A percentile compares a stretch with the other conserved stretches of the same genome.
These are phyloP conservation scores for Penicillium crystallinum DNA, from an alignment of 495 filamentous ascomycete genomes.

Conservation along the genomic window DNA sequence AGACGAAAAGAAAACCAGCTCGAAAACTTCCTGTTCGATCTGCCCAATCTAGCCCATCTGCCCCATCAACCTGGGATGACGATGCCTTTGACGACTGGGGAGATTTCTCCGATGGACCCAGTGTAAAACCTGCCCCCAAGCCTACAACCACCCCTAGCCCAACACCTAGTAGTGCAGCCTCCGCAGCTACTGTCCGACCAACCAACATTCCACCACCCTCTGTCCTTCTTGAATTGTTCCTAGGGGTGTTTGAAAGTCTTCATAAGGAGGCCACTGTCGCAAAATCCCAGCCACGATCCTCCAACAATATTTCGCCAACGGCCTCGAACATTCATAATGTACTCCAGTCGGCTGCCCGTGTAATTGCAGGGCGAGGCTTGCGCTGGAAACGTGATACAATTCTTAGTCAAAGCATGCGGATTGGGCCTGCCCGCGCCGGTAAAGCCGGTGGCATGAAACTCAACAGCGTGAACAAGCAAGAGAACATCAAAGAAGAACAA, in stretches of 20 bases:
- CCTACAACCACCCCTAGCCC: slow-evolving; percentile 2
- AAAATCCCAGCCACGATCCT: slow-evolving; percentile 11
- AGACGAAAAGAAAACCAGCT: slow-evolving; percentile 1
- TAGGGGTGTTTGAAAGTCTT: slow-evolving; percentile 52
- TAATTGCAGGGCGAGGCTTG: slow-evolving; percentile 79
- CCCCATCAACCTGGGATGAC: slow-evolving; percentile 61
- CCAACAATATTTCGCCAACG: not conserved
- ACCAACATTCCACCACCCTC: slow-evolving; percentile 88
- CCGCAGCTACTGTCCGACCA: slow-evolving; percentile 51
- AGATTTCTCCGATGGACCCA: slow-evolving; percentile 37
- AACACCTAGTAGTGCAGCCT: slow-evolving; percentile 4
- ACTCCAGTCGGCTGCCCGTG: slow-evolving; percentile 63
- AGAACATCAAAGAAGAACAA: slow-evolving; percentile 77
- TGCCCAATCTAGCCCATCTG: slow-evolving; percentile 11
- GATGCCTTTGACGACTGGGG: slow-evolving; percentile 38
- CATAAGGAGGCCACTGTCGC: slow-evolving; percentile 32
- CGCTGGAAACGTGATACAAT: slow-evolving; percentile 87
- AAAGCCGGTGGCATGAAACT: slow-evolving; percentile 83
- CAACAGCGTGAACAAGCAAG: slow-evolving; percentile 69
- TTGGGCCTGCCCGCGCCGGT: slow-evolving; percentile 63
- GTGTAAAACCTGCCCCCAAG: slow-evolving; percentile 9
- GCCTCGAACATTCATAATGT: slow-evolving; percentile 46
- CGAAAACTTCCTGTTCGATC: slow-evolving; percentile 12
- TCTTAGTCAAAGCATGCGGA: slow-evolving; percentile 83
- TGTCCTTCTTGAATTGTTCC: slow-evolving; percentile 70